Evolutionary conservation across 2,329 filamentous ascomycete genomes (phyloP), one percentile per base, ranked within the genome.

Genomic region (Karstenula rhodostoma): DNA sequence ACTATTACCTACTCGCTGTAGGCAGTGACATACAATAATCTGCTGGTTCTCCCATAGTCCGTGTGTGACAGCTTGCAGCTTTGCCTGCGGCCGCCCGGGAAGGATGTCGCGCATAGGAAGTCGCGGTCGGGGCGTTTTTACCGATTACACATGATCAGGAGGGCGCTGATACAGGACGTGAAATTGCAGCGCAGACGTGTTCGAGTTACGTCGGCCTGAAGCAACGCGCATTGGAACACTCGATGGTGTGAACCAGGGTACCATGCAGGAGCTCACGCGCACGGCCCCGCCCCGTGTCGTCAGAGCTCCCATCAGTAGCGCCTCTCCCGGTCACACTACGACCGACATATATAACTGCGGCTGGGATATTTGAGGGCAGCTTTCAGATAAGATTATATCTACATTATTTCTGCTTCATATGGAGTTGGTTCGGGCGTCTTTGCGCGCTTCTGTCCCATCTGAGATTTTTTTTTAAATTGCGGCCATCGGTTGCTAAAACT

Each of bases 51-150:
- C 85, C 90, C 91, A 95, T 75, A 86, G 84, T 76, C 88, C 90
- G 62, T 88, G 90, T 77, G 87, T 87, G 75, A 93, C 83, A 80
- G 90, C 89, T 84, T 94, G 91, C 73, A 92, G 89, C 83, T 87
- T 90, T 72, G 89, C 85, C 83, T 87, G 87, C 77, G 92, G 91
- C 82, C 89, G 87, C 77, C 92, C 92, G 66, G 92, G 92, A 71
- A 94, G 85, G 80, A 94, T 87, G 76, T 88, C 86, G 84, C 89
- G 89, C 90, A 93, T 93, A 78, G 61, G 63, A 60, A 48, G 49
- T 55, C 50, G 42, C 60, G 52, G 42, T 44, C 27, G 57, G 37
- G 25, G 27, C 55, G 49, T 35, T 54, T 58, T 65, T 75, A 75
- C 62, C 69, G 68, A 51, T 67, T 33, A 55, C 54, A 48, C 71